Conservation (phyloP, 306 rosid species). For the Pterocarpus macrocarpus region DNA sequence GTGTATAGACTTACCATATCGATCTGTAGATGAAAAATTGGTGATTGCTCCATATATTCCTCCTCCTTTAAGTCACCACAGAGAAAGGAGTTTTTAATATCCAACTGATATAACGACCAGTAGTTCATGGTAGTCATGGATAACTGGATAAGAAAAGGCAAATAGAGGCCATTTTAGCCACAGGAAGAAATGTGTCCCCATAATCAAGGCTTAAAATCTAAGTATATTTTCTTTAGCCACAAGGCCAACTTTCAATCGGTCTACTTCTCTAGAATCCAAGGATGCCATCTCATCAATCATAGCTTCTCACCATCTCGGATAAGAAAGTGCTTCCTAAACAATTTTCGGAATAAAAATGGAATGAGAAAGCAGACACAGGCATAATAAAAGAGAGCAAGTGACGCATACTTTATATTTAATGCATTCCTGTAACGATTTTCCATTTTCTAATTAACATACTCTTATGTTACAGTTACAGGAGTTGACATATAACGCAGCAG, state of each 20-base stretch:
- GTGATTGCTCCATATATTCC: no score
- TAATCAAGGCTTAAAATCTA: neutral
- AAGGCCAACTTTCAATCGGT: neutral
- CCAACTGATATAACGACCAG: no score
- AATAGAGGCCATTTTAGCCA: no score
- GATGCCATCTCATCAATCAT: neutral
- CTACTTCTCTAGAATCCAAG: neutral
- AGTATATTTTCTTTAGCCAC: neutral
- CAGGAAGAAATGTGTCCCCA: neutral
- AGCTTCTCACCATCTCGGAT: neutral
- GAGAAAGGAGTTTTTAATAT: no score
- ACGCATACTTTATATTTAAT: conserved; percentile 13
- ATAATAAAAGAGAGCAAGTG: neutral
- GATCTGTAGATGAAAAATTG: no score
- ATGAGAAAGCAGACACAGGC: neutral
- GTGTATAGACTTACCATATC: no score
- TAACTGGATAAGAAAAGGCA: no score
- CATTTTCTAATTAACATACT: conserved; percentile 22
- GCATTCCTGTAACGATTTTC: conserved; percentile 27
- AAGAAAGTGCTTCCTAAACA: neutral
- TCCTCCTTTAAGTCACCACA: no score
- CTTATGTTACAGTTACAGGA: conserved; percentile 72
- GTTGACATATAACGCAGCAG: conserved; percentile 68
- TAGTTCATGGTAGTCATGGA: no score
- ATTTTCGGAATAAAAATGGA: neutral